Base-by-base conservation (phyloP, 495 filamentous ascomycete genomes). In the Immersiella caudata region DNA sequence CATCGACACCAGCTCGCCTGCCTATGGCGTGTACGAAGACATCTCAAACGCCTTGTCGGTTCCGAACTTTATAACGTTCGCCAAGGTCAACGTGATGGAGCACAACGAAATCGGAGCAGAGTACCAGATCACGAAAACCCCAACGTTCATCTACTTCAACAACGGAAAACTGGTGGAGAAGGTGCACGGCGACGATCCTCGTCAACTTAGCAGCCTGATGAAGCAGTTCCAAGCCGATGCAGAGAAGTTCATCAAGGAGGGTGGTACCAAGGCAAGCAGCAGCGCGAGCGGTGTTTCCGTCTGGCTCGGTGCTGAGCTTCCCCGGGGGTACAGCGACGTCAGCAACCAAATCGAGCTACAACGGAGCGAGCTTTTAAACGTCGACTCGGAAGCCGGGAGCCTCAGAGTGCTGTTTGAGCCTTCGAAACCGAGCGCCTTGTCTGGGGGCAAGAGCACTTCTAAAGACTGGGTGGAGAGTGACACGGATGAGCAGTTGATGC, bases 401-500 rank as follows among this genome's bases (percentile, higher is more conserved):
- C 89, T 90, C 29, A 81, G 89, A 65, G 87, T 85, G n/a, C 80
- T 98, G 6, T 92, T 99, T 72, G 86, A 91, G 20, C 67, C 68
- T 6, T 82, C 75, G 49, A 90, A 91, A 77, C 95, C 95, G 16
- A 79, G 79, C 57, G 82, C 86, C 0, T 77, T 94, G 49, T 81
- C 76, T 14, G 90, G 90, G 70, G 85, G 86, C 49, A 91, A 90
- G 77, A 84, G 77, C 54, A 69, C 80, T 35, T 65, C 69, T 18
- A 87, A 87, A 61, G 95, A 99, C 79, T 98, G 93, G 92, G 87
- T 97, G n/a, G 93, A 98, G 83, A 97, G 92, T 74, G 96, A 97
- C 74, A 97, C 94, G n/a, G 95, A 99, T 76, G 93, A 97, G 81
- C 96, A 99, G 83, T 78, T 99, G 67, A 91, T 99, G 89, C 86